Conservation (phyloP, 306 rosid genomes). For the Vicia sativa region DNA sequence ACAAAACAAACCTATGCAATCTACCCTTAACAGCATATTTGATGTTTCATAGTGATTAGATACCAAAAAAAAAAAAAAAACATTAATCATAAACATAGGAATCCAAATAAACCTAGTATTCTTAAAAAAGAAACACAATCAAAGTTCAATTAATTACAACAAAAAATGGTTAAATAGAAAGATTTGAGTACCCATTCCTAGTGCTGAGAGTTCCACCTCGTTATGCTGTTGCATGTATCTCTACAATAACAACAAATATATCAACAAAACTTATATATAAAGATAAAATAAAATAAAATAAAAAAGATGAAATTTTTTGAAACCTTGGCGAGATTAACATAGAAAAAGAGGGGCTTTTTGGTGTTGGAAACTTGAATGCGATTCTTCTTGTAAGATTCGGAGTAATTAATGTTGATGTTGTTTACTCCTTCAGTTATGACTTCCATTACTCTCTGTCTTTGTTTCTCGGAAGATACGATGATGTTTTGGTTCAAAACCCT, state of each 20-base stretch:
- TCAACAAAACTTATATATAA: neutral
- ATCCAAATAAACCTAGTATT: neutral
- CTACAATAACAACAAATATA: conserved; percentile 40
- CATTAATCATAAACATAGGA: neutral
- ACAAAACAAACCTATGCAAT: conserved; percentile 16
- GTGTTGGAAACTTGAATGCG: conserved; percentile 83
- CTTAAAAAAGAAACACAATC: neutral
- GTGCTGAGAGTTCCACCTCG: conserved; percentile 83
- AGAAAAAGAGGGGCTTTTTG: conserved; percentile 77
- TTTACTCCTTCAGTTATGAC: conserved; percentile 60
- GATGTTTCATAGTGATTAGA: neutral
- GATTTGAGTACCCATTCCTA: conserved; percentile 70
- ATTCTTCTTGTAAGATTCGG: conserved; percentile 63
- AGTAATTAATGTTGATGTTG: conserved; percentile 44
- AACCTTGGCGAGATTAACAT: conserved; percentile 81
- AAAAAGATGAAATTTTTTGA: neutral
- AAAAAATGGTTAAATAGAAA: neutral
- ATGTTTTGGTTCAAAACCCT: neutral
- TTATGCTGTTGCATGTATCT: conserved; percentile 81
- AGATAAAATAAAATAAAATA: neutral
- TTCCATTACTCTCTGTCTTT: conserved; percentile 44
- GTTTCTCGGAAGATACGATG: neutral
- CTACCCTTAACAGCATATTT: neutral
- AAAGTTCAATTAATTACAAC: neutral
- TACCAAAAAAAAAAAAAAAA: neutral